Evolutionary conservation across 306 rosid genomes (phyloP), one percentile per base, ranked within the genome.

Genomic region (Betula pendula): DNA sequence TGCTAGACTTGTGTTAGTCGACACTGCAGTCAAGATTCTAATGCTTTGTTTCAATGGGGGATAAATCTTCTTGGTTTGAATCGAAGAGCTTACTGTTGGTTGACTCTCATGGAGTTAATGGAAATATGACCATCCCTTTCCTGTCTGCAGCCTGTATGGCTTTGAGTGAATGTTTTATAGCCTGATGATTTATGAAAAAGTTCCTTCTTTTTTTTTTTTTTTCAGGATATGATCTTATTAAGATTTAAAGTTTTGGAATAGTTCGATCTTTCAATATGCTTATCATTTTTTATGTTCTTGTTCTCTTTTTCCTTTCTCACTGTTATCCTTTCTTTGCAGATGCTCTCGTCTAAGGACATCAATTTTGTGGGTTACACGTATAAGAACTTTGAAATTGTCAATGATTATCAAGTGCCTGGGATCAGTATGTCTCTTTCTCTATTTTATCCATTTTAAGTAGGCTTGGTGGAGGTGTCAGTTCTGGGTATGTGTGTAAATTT

Each of bases 291-390:
- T 35, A 8, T 25, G 25, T 65, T 43, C 70, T 65, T 40, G 25
- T 74, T 19, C 56, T 52, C 58, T 33, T 71, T 75, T 73, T 73
- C 44, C 67, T 10, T 43, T 63, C 62, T 73, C 58, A 75, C 81
- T 76, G 58, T 74, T 53, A 58, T 74, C 71, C 17, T 80, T 29
- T 71, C 25, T 58, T 83, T 74, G 58, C 96, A 96, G 99, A 96
- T 92, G 98, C 96, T 96, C 73, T 91, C 99, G 51, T 93, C 99
- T 3, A 93, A 96, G 93, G 99, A 96, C 88, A 79, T 93, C 63
- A 96, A 96, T 85, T 96, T 96, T 78, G 96, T 96, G 65, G 99
- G 99, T 67, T 96, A 96, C 82, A 96, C 99, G 0, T 96, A 96
- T 52, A 96, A 96, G 88, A 96, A 93, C 86, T 96, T 96, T 47